Conservation (phyloP, 116 monocot species). For the Iris pallida region DNA sequence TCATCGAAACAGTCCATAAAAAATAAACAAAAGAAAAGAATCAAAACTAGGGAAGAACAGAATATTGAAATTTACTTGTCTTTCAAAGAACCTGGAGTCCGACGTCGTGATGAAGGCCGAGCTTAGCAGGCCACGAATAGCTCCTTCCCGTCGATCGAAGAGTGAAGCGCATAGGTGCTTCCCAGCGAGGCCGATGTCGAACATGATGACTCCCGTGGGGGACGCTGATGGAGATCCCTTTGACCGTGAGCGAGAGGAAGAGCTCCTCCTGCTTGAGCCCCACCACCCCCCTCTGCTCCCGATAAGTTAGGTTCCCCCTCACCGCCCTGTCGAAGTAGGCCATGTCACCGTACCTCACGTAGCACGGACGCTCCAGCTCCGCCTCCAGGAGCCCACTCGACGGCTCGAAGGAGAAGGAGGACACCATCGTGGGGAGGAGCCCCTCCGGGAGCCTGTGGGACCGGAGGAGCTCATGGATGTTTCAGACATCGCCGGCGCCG, state of each 20-base stretch:
- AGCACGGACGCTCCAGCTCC: slow-evolving; percentile 19
- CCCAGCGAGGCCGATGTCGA: slow-evolving; percentile 24
- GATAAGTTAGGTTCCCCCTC: slow-evolving; percentile 22
- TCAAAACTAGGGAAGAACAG: too few species aligned
- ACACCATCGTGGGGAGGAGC: slow-evolving; percentile 24
- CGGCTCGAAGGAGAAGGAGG: slow-evolving; percentile 25
- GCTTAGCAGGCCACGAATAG: too few species aligned
- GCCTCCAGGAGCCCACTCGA: slow-evolving; percentile 18
- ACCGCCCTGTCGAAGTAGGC: slow-evolving; percentile 25
- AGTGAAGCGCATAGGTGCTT: slow-evolving; percentile 15
- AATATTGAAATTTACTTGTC: too few species aligned
- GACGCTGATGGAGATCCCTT: slow-evolving; percentile 15
- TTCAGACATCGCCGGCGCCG: too few species aligned
- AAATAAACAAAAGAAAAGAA: too few species aligned
- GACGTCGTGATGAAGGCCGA: too few species aligned
- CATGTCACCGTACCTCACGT: slow-evolving; percentile 24
- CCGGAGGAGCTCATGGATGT: slow-evolving; percentile 27
- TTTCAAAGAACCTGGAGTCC: too few species aligned
- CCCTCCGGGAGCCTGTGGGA: slow-evolving; percentile 27
- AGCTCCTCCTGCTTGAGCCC: slow-evolving; percentile 27
- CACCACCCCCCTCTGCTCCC: slow-evolving; percentile 10
- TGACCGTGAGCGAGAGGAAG: slow-evolving; percentile 28
- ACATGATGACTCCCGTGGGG: slow-evolving; percentile 18
- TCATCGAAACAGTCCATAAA: too few species aligned
- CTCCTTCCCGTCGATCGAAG: too few species aligned